Conservation (phyloP, 495 filamentous ascomycete species). For the Collariella sp. region DNA sequence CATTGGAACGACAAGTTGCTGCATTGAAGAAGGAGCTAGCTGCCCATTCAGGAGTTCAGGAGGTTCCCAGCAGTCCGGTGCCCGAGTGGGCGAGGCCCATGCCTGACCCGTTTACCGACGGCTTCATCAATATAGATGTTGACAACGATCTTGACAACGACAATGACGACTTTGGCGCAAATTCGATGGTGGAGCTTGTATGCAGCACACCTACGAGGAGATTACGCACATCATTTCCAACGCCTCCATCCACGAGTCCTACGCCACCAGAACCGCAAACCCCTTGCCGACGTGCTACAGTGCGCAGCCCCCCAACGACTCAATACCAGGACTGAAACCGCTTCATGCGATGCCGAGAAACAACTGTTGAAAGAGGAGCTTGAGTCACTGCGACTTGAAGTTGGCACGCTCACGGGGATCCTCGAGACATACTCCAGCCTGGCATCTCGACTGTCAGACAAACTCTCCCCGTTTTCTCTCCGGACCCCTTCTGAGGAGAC, state of each 20-base stretch:
- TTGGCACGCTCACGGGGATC: conserved; percentile 30
- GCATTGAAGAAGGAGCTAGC: conserved; percentile 24
- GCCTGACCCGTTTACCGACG: conserved; percentile 34
- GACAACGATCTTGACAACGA: conserved; percentile 24
- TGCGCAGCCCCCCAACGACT: not conserved
- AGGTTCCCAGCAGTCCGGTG: conserved; percentile 22
- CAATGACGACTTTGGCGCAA: conserved; percentile 29
- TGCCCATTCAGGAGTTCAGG: conserved; percentile 18
- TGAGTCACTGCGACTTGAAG: conserved; percentile 31
- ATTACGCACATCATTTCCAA: conserved; percentile 35
- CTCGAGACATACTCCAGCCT: conserved; percentile 33
- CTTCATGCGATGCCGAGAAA: conserved; percentile 38
- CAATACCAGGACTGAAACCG: conserved; percentile 29
- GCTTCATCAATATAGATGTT: conserved; percentile 32
- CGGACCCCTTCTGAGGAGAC: not conserved
- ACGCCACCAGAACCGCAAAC: conserved; percentile 25
- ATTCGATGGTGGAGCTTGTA: conserved; percentile 31
- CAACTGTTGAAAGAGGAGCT: conserved; percentile 32
- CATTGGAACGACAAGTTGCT: conserved; percentile 37
- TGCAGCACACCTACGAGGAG: conserved; percentile 37
- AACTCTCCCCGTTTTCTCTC: conserved; percentile 19
- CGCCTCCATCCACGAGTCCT: conserved; percentile 43
- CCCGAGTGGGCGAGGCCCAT: conserved; percentile 38
- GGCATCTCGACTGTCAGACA: conserved; percentile 24
- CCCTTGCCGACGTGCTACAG: conserved; percentile 18